Evolutionary conservation across 805 yeast species (phyloP), one percentile per base, ranked within the genome.

Genomic region (Groenewaldozyma tartarivorans): DNA sequence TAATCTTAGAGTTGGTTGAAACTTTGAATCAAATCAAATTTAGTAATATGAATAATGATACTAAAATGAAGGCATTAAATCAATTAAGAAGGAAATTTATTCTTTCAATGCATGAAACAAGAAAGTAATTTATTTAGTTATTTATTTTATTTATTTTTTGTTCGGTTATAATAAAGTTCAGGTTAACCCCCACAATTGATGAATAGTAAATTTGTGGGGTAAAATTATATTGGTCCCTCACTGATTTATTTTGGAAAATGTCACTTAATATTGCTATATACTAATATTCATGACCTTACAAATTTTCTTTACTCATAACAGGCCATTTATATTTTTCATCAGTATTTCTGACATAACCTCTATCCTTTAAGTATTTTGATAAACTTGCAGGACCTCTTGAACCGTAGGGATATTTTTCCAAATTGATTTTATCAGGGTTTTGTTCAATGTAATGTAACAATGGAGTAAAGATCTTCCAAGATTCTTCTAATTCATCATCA

Each of bases 391-490:
- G 97, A 34, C 96, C 96, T 61, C 94, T 81, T 18, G 94, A 76
- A 22, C 97, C 97, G 61, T 92, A 90, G 13, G 90, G 74, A 60
- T 90, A 90, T 35, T 69, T 58, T 47, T 66, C 72, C 20, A 66
- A 62, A 38, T 92, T 88, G 16, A 61, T 53, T 44, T 92, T 90
- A 39, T 76, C 81, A 40, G 77, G 64, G 37, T 74, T 69, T 36
- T 79, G 71, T 64, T 90, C 97, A 44, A 92, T 69, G 61, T 74
- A 71, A 47, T 92, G 68, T 58, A 92, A 73, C 51, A 92, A 68
- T 15, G 97, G 97, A 16, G 97, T 92, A 70, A 90, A 92, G 44
- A 92, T 68, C 52, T 72, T 72, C 98, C 98, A 92, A 46, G 94
- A 81, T 44, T 81, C 78, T 42, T 88, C 96, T 58, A 92, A 74